These are phyloP conservation scores for Miscanthus sacchariflorus DNA, from an alignment of 202 grass and related monocot species.

Conservation along the genomic window DNA sequence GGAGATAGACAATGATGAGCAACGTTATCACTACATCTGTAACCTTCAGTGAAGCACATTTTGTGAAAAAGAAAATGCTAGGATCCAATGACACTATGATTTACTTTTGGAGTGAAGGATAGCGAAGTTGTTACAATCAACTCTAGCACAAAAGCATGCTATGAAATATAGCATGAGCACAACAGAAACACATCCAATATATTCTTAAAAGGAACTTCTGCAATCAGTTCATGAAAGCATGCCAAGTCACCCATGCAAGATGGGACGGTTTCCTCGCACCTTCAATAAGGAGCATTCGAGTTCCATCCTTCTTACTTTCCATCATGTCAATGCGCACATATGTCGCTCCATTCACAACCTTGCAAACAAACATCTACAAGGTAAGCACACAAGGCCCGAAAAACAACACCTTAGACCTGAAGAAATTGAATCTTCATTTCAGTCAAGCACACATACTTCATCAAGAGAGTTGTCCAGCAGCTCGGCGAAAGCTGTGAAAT, in stretches of 20 bases:
- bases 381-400: slow-evolving; percentile 41
- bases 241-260: slow-evolving; percentile 12
- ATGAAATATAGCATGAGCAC: neutral
- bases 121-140: neutral
- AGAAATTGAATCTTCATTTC: slow-evolving; percentile 28
- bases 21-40: neutral
- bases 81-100: neutral
- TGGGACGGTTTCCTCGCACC: slow-evolving; percentile 50
- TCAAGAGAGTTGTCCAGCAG: slow-evolving; percentile 95
- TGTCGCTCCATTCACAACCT: slow-evolving; percentile 91
- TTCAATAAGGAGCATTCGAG: slow-evolving; percentile 85
- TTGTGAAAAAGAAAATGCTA: slow-evolving; percentile 10
- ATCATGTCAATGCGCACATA: slow-evolving; percentile 91
- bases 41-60: slow-evolving; percentile 21
- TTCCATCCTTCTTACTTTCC: slow-evolving; percentile 53
- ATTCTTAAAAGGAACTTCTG: neutral
- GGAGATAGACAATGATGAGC: slow-evolving; percentile 11
- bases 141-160: neutral
- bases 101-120: neutral
- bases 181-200: neutral
- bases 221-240: neutral
- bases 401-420: slow-evolving; percentile 25
- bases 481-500: slow-evolving; percentile 68
- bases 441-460: slow-evolving; percentile 76
- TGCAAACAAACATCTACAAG: slow-evolving; percentile 11